Conservation (phyloP, 2,329 filamentous ascomycete genomes). For the Sporothrix phasma region DNA sequence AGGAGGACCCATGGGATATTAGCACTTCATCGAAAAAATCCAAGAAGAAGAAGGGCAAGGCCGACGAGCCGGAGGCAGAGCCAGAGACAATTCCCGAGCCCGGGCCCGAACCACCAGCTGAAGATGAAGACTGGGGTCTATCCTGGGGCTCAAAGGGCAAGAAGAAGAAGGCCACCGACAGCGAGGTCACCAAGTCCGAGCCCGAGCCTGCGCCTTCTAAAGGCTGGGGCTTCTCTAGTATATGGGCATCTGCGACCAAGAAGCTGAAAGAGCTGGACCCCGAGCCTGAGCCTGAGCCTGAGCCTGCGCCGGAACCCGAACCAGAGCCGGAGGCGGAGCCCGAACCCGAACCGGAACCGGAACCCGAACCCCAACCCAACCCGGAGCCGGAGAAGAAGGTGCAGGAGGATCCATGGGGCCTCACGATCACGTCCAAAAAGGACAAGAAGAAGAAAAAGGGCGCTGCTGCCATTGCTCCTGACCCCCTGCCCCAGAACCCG, state of each 20-base stretch:
- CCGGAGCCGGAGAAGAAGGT: slow-evolving; percentile 5
- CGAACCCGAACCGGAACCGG: neutral
- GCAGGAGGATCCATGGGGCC: slow-evolving; percentile 4
- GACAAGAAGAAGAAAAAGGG: slow-evolving; percentile 24
- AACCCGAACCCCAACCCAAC: neutral
- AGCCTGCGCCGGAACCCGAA: slow-evolving; percentile 10
- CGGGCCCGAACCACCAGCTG: neutral
- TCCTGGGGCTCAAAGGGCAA: slow-evolving; percentile 14
- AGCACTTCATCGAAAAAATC: slow-evolving; percentile 16
- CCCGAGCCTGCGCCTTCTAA: slow-evolving; percentile 8
- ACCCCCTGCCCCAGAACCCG: no score
- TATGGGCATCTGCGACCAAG: slow-evolving; percentile 2
- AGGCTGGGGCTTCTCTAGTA: slow-evolving; percentile 1
- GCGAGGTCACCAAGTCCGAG: slow-evolving; percentile 13
- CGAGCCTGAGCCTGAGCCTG: slow-evolving; percentile 18
- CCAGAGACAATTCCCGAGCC: slow-evolving; percentile 20
- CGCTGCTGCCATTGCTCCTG: neutral
- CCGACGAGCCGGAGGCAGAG: slow-evolving; percentile 10
- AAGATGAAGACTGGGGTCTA: slow-evolving; percentile 15
- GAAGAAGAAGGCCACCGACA: slow-evolving; percentile 21
- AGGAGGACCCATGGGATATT: slow-evolving; percentile 14
- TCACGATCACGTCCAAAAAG: slow-evolving; percentile 5
- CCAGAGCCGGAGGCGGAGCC: neutral
- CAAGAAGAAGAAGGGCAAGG: slow-evolving; percentile 21
- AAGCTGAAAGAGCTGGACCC: slow-evolving; percentile 11